A percentile compares a stretch with the other conserved stretches of the same genome.
Conservation (phyloP, 768 basidiomycete genomes). For the Harrya chromipes region DNA sequence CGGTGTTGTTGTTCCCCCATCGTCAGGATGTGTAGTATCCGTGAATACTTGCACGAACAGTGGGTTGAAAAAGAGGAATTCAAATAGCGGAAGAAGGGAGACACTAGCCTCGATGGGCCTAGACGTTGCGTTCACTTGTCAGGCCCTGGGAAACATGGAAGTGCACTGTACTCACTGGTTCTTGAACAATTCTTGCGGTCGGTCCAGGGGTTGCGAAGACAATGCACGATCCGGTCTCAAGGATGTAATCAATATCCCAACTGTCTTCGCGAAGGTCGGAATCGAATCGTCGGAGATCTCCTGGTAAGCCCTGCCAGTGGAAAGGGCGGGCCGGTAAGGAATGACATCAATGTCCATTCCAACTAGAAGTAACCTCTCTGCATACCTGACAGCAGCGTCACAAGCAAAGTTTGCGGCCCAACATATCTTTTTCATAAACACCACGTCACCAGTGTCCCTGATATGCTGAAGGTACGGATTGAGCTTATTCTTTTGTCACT, state of each 20-base stretch:
- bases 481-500: conserved; percentile 35
- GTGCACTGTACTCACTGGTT: conserved; percentile 41
- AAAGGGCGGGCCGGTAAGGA: neutral
- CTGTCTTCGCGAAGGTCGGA: conserved; percentile 46
- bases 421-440: conserved; percentile 54
- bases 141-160: neutral
- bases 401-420: conserved; percentile 55
- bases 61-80: conserved; percentile 52
- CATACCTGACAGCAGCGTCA: conserved; percentile 50
- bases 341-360: neutral
- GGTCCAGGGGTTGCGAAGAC: conserved; percentile 42
- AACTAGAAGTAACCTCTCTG: neutral
- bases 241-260: conserved; percentile 51
- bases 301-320: conserved; percentile 59
- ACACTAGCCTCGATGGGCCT: conserved; percentile 65
- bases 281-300: conserved; percentile 50
- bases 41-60: conserved; percentile 48
- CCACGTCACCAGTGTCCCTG: conserved; percentile 43
- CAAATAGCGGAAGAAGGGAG: conserved; percentile 56
- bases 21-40: conserved; percentile 31
- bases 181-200: conserved; percentile 54
- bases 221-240: conserved; percentile 55
- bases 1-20: conserved; percentile 19
- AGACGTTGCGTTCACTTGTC: neutral
- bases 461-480: conserved; percentile 64